These are phyloP conservation scores for Ceratocystis lukuohia DNA, from an alignment of 2,329 filamentous ascomycete species.

Conservation along the genomic window DNA sequence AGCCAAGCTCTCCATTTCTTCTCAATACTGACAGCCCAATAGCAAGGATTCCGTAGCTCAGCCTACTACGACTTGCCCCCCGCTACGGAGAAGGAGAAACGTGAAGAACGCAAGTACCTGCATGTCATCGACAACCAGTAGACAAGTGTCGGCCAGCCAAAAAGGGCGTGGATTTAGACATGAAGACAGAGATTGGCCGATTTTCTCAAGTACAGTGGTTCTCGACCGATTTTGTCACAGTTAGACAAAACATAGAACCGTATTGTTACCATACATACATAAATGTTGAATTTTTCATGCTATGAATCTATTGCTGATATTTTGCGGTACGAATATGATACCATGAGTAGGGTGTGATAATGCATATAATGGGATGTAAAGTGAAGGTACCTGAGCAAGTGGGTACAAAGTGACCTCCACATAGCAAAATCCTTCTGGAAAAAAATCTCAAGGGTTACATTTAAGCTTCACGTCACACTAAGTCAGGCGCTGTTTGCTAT, in stretches of 20 bases:
- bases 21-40: slow-evolving; percentile 26
- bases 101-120: slow-evolving; percentile 91
- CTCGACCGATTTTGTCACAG: slow-evolving; percentile 14
- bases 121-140: slow-evolving; percentile 85
- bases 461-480: slow-evolving; percentile 1
- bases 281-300: neutral
- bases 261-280: slow-evolving; percentile 10
- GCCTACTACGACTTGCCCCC: slow-evolving; percentile 88
- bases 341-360: neutral
- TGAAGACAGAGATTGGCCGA: slow-evolving; percentile 2
- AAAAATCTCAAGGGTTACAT: neutral
- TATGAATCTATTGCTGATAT: neutral
- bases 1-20: neutral
- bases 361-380: neutral
- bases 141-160: slow-evolving; percentile 22
- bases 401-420: neutral
- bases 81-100: slow-evolving; percentile 84
- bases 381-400: neutral
- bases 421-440: neutral
- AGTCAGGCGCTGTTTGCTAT: no score
- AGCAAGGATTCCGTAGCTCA: slow-evolving; percentile 84
- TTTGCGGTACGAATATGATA: no score
- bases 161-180: neutral
- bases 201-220: slow-evolving; percentile 15
- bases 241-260: slow-evolving; percentile 9